Percentiles rank a stretch among this genome's conserved stretches.
phyloP scores from a whole-genome alignment of 1,284 basidiomycete species.

The Apiotrichum gamsii region DNA sequence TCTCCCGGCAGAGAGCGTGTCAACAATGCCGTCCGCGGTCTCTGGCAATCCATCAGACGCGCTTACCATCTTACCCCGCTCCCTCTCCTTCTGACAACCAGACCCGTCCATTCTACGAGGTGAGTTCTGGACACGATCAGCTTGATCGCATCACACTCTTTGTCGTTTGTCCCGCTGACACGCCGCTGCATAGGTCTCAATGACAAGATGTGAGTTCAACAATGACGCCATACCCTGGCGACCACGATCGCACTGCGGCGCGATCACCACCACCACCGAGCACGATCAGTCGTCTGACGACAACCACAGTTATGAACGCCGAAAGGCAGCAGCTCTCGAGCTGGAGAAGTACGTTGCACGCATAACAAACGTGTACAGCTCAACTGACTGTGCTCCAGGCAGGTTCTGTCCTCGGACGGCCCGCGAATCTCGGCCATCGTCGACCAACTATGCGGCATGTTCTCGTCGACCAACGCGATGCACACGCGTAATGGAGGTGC shows the following conservation, averaged over 20 bases:
- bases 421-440: constrained; percentile 79
- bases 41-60: no score
- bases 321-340: constrained; percentile 90
- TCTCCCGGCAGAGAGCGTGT: background rate
- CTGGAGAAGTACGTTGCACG: constrained; percentile 86
- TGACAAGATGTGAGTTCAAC: constrained; percentile 43
- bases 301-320: constrained; percentile 67
- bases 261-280: background rate
- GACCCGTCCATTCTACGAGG: constrained; percentile 39
- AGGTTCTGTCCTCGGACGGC: constrained; percentile 78
- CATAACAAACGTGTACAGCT: no score
- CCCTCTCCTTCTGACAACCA: constrained; percentile 8
- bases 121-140: constrained; percentile 21
- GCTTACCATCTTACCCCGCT: no score
- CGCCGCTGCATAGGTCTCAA: constrained; percentile 36
- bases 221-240: no score
- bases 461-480: constrained; percentile 72
- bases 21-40: background rate
- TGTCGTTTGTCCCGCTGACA: background rate
- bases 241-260: no score
- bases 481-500: constrained; percentile 85
- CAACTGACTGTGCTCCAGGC: constrained; percentile 49
- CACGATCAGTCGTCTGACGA: background rate
- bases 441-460: constrained; percentile 90
- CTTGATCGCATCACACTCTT: background rate